Conservation (phyloP, 768 basidiomycete species). For the Termitomyces sp. region DNA sequence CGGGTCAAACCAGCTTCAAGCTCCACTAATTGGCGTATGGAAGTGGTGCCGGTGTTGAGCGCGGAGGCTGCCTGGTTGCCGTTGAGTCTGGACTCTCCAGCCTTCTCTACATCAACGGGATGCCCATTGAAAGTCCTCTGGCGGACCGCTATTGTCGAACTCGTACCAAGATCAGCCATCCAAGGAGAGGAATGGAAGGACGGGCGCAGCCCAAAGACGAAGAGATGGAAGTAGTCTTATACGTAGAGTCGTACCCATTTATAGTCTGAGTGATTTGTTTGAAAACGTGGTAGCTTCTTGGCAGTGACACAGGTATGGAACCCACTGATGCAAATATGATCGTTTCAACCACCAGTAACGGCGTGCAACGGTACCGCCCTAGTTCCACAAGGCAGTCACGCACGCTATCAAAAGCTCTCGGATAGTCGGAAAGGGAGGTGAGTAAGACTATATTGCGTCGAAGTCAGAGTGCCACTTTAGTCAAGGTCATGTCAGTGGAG, state of each 20-base stretch:
- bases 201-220: not conserved
- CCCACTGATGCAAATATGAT: not conserved
- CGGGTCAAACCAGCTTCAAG: conserved; percentile 22
- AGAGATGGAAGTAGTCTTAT: not conserved
- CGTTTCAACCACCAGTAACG: not conserved
- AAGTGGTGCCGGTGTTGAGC: not conserved
- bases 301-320: not conserved
- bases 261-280: not conserved
- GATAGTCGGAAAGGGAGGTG: not conserved
- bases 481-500: not conserved
- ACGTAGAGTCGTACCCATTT: not conserved
- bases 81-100: not conserved
- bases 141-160: not conserved
- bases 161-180: not conserved
- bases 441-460: not conserved
- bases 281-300: not conserved
- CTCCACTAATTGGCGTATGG: conserved; percentile 8
- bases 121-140: conserved; percentile 16
- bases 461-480: not conserved
- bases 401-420: not conserved
- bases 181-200: not conserved
- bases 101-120: conserved; percentile 15
- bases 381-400: not conserved
- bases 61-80: not conserved
- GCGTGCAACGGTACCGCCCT: not conserved